These are phyloP conservation scores for Alopecurus myosuroides DNA, from an alignment of 176 grass and related monocot species.

Conservation along the genomic window DNA sequence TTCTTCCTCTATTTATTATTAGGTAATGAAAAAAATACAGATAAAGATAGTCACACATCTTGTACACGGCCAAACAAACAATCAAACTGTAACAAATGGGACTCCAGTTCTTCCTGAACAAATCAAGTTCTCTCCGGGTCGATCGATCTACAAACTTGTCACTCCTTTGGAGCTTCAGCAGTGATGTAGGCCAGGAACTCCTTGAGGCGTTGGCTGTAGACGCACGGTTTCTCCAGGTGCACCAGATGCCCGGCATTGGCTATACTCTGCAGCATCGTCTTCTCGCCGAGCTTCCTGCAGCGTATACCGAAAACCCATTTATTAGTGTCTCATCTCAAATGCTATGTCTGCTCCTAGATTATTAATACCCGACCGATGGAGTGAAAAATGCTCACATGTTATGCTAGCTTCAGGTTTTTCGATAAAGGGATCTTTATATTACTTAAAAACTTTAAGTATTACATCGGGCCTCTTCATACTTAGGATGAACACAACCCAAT, in stretches of 20 bases:
- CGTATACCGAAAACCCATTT: background rate
- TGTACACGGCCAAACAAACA: background rate
- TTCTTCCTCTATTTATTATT: no score
- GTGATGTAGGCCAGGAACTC: constrained; percentile 58
- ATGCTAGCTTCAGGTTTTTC: background rate
- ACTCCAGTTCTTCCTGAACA: background rate
- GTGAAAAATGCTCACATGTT: no score
- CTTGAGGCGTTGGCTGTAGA: constrained; percentile 55
- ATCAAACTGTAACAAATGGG: background rate
- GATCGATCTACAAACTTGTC: background rate
- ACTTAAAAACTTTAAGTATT: no score
- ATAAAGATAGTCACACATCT: background rate
- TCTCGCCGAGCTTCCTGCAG: constrained; percentile 74
- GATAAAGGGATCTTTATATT: no score
- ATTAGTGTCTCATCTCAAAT: background rate
- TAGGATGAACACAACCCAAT: no score
- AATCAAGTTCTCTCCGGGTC: background rate
- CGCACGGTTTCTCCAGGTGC: constrained; percentile 76
- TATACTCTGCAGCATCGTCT: constrained; percentile 61
- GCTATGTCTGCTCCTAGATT: no score
- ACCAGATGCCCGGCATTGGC: constrained; percentile 69
- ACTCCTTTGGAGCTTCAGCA: constrained; percentile 25
- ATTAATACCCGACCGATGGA: no score
- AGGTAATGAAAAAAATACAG: no score
- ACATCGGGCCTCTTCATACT: no score